Conservation (phyloP, 306 rosid species). For the Cercis canadensis region DNA sequence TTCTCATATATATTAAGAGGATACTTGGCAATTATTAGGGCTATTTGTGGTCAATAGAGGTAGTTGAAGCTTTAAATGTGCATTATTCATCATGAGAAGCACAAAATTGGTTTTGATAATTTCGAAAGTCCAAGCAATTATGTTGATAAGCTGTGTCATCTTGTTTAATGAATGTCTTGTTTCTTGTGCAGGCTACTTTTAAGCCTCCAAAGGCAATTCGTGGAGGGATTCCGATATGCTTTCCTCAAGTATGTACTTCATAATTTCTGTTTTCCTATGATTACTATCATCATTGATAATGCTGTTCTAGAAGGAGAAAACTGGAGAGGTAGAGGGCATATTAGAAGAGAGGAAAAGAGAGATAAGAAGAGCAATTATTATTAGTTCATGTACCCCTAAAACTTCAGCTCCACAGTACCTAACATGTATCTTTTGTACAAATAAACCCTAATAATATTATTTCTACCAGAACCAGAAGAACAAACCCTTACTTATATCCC, state of each 20-base stretch:
- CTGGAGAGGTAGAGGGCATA: background rate
- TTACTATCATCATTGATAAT: conserved; percentile 33
- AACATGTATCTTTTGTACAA: background rate
- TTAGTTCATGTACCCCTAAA: conserved; percentile 12
- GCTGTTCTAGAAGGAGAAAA: conserved; percentile 20
- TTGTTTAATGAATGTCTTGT: conserved; percentile 23
- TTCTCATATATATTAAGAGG: background rate
- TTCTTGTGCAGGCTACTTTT: conserved; percentile 74
- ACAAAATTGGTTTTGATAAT: too few relatives aligned
- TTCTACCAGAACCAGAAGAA: conserved; percentile 23
- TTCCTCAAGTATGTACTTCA: conserved; percentile 84
- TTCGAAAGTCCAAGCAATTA: background rate
- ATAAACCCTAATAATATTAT: conserved; percentile 5
- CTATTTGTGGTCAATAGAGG: too few relatives aligned
- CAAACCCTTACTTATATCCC: conserved; percentile 5
- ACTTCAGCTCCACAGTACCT: conserved; percentile 11
- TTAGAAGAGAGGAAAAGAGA: conserved; percentile 14
- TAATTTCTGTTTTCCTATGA: conserved; percentile 33
- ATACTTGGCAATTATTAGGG: too few relatives aligned
- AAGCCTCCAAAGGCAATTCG: conserved; percentile 92
- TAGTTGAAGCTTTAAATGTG: too few relatives aligned
- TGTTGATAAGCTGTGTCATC: conserved; percentile 26
- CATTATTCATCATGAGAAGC: too few relatives aligned
- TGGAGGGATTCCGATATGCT: conserved; percentile 97
- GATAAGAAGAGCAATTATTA: conserved; percentile 19